These are phyloP conservation scores for Botrytis medusae DNA, from an alignment of 2,329 filamentous ascomycete genomes.

Conservation along the genomic window DNA sequence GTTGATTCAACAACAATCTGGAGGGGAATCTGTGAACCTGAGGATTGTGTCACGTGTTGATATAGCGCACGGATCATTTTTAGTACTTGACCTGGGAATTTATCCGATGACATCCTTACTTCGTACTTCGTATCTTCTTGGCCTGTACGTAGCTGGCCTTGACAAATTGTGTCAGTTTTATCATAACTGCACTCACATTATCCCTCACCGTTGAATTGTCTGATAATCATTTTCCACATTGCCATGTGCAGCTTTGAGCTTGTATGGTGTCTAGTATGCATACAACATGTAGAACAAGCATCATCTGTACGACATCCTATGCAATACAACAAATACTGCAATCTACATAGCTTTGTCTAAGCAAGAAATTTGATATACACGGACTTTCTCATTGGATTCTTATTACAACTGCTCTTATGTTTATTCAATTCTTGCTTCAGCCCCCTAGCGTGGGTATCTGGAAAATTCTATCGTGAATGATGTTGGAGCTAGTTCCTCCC, in stretches of 20 bases:
- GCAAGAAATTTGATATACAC: neutral
- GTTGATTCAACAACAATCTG: slow-evolving; percentile 11
- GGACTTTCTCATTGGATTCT: neutral
- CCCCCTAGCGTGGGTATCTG: neutral
- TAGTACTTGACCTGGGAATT: neutral
- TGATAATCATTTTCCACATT: neutral
- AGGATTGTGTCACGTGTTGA: neutral
- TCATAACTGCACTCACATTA: neutral
- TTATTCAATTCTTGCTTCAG: neutral
- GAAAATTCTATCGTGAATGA: neutral
- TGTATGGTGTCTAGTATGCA: neutral
- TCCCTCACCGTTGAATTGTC: neutral
- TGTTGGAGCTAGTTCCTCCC: neutral
- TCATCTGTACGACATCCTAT: neutral
- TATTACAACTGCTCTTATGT: neutral
- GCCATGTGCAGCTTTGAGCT: neutral
- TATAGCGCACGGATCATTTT: neutral
- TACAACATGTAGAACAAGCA: neutral
- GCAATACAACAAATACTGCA: neutral
- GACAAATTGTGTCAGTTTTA: neutral
- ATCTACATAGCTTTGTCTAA: neutral
- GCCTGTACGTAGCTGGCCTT: neutral
- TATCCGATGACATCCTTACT: neutral
- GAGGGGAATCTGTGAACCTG: slow-evolving; percentile 11
- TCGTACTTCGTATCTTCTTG: neutral